These are phyloP conservation scores for Annulohypoxylon nitens DNA, from an alignment of 495 filamentous ascomycete species.

Conservation along the genomic window DNA sequence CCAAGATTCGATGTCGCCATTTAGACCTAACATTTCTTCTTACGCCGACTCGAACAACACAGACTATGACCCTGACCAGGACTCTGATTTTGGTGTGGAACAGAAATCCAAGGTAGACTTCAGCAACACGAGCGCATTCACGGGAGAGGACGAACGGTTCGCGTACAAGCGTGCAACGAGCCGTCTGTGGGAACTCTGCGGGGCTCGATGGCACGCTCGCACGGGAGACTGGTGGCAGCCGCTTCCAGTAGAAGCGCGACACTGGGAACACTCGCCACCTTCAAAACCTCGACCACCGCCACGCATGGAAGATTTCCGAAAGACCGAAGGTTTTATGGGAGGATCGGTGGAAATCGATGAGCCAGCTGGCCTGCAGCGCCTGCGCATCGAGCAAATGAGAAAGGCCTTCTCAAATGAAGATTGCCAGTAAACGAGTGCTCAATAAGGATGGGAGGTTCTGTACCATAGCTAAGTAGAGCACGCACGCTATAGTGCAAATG, in stretches of 20 bases:
- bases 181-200: slow-evolving; percentile 78
- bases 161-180: slow-evolving; percentile 76
- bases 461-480: slow-evolving; percentile 26
- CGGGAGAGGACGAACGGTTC: slow-evolving; percentile 79
- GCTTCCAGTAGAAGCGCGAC: slow-evolving; percentile 66
- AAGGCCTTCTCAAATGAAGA: slow-evolving; percentile 30
- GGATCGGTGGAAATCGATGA: slow-evolving; percentile 57
- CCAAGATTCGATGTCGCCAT: slow-evolving; percentile 76
- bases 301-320: not conserved
- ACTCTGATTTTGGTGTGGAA: slow-evolving; percentile 58
- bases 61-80: slow-evolving; percentile 62
- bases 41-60: slow-evolving; percentile 59
- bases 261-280: slow-evolving; percentile 65
- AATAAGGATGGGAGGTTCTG: slow-evolving; percentile 6
- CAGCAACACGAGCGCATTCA: slow-evolving; percentile 68
- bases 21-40: slow-evolving; percentile 76
- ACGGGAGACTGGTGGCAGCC: slow-evolving; percentile 74
- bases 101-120: slow-evolving; percentile 63
- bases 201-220: slow-evolving; percentile 71
- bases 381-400: slow-evolving; percentile 48
- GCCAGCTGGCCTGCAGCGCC: slow-evolving; percentile 57
- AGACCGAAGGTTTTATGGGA: slow-evolving; percentile 54
- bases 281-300: slow-evolving; percentile 39
- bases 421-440: not conserved
- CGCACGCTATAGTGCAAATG: slow-evolving; percentile 7